A percentile compares a stretch with the other conserved stretches of the same genome.
Evolutionary conservation across 2,329 filamentous ascomycete genomes (phyloP).

Genomic region (Talaromyces piceae): DNA sequence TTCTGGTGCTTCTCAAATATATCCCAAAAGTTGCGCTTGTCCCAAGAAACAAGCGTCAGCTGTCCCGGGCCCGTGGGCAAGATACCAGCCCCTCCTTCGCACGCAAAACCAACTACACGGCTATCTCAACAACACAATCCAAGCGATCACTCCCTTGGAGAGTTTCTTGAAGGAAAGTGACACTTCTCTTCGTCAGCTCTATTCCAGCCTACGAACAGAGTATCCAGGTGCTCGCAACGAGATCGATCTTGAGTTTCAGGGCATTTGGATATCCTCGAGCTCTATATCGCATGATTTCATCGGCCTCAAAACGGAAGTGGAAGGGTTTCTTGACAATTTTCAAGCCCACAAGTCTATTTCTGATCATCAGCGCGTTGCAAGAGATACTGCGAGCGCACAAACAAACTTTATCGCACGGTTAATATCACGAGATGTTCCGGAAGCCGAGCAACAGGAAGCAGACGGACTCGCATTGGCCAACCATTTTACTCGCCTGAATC

Average conservation of each 20-base stretch:
- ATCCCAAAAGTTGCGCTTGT: conserved; percentile 1
- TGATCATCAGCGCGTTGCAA: background rate
- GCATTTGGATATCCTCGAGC: conserved; percentile 25
- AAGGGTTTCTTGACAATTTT: conserved; percentile 23
- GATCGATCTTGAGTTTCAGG: conserved; percentile 32
- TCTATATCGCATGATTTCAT: conserved; percentile 28
- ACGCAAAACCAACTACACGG: conserved; percentile 8
- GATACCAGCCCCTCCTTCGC: conserved; percentile 1
- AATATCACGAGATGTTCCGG: background rate
- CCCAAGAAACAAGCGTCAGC: background rate
- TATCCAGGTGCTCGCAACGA: conserved; percentile 26
- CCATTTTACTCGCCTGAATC: conserved; percentile 4
- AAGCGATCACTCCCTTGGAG: conserved; percentile 6
- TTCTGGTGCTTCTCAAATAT: conserved; percentile 1
- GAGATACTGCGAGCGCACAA: background rate
- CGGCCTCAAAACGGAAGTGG: conserved; percentile 28
- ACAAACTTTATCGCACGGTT: conserved; percentile 4
- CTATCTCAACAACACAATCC: conserved; percentile 6
- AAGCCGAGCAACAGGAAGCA: background rate
- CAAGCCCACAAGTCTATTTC: background rate
- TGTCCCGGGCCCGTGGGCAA: background rate
- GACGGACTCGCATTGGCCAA: background rate
- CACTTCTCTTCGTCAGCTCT: conserved; percentile 18
- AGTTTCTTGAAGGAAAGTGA: conserved; percentile 4
- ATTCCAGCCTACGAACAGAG: conserved; percentile 19